phyloP scores from a whole-genome alignment of 768 basidiomycete species.

The Coprinopsis marcescibilis region DNA sequence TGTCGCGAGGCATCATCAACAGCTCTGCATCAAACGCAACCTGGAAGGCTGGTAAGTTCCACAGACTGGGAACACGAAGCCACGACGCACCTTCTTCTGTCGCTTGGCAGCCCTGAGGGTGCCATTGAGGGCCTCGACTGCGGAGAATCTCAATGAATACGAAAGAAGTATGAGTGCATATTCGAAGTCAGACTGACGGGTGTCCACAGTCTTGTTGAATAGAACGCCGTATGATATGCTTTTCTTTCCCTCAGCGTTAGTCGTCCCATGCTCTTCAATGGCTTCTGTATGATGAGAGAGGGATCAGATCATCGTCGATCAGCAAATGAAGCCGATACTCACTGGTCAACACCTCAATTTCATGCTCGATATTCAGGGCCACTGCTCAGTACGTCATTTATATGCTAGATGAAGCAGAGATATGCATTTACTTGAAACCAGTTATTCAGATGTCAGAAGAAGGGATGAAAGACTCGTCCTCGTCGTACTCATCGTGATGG shows the following conservation, averaged over 20 bases:
- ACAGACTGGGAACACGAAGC: no score
- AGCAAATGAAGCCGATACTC: slow-evolving; percentile 16
- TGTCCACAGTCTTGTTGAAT: slow-evolving; percentile 43
- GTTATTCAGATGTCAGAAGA: no score
- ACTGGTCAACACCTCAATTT: slow-evolving; percentile 33
- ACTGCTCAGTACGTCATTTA: slow-evolving; percentile 1
- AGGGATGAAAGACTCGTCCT: not conserved
- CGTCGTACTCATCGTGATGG: not conserved
- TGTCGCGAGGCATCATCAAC: slow-evolving; percentile 46
- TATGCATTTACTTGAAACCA: not conserved
- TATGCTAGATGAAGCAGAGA: not conserved
- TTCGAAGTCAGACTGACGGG: slow-evolving; percentile 26
- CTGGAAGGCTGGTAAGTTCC: no score
- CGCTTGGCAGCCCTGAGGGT: slow-evolving; percentile 40
- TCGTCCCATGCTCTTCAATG: slow-evolving; percentile 37
- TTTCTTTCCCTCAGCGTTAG: slow-evolving; percentile 32
- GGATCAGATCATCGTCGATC: not conserved
- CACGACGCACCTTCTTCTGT: slow-evolving; percentile 36
- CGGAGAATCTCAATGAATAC: not conserved
- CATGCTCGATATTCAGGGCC: slow-evolving; percentile 27
- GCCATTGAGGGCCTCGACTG: slow-evolving; percentile 47
- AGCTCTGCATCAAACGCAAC: slow-evolving; percentile 41
- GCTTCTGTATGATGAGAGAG: slow-evolving; percentile 25
- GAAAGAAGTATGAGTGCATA: not conserved
- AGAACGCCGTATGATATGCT: slow-evolving; percentile 37